Conservation (phyloP, 169 alveolate genomes). For the Cryptosporidium sp. region DNA sequence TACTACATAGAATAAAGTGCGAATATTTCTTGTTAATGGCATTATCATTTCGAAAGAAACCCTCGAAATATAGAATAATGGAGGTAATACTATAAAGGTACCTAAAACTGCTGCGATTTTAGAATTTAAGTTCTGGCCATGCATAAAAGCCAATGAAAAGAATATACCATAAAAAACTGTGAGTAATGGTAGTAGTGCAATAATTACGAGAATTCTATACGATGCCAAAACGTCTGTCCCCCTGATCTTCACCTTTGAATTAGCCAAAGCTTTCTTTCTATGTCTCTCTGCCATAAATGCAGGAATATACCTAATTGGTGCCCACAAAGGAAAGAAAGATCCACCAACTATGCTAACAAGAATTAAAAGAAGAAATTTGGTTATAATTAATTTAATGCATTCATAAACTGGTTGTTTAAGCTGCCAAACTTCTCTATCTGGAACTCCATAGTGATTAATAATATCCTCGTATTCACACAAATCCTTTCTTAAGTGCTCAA, state of each 20-base stretch:
- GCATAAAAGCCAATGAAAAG: conserved; percentile 79
- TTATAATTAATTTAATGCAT: conserved; percentile 14
- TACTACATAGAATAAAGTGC: conserved; percentile 81
- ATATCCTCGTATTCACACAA: conserved; percentile 84
- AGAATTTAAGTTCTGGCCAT: conserved; percentile 20
- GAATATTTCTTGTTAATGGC: conserved; percentile 82
- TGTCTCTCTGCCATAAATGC: conserved; percentile 88
- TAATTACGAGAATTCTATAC: conserved; percentile 88
- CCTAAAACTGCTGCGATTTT: conserved; percentile 17
- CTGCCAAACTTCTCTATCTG: conserved; percentile 91
- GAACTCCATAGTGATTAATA: conserved; percentile 82
- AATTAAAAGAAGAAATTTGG: conserved; percentile 53
- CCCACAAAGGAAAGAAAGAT: conserved; percentile 89
- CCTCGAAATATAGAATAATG: conserved; percentile 52
- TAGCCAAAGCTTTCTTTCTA: conserved; percentile 85
- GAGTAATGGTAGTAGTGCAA: conserved; percentile 88
- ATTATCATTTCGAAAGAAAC: conserved; percentile 67
- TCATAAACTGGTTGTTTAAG: conserved; percentile 85
- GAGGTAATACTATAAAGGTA: conserved; percentile 26
- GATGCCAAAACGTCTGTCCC: conserved; percentile 91
- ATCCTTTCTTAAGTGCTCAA: conserved; percentile 81
- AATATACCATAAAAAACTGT: conserved; percentile 85
- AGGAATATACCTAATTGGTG: conserved; percentile 87
- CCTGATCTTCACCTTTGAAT: conserved; percentile 86
- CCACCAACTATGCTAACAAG: conserved; percentile 80